phyloP scores from a whole-genome alignment of 306 rosid species.

The Glycine tomentella region DNA sequence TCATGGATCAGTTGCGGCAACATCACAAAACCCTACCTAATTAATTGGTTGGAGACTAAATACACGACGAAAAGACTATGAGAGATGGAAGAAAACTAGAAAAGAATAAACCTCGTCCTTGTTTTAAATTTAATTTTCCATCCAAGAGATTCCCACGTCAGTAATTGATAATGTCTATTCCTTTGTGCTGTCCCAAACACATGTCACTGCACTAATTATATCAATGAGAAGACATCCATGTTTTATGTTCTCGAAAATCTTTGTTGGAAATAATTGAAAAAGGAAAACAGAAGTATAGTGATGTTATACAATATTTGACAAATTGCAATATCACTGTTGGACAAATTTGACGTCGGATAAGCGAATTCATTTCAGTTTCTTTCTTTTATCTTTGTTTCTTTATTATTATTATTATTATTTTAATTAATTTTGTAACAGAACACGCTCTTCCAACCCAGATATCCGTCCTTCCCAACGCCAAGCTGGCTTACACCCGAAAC shows the following conservation, averaged over 20 bases:
- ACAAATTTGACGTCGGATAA: conserved; percentile 10
- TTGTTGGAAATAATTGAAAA: conserved; percentile 16
- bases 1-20: not conserved
- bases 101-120: not conserved
- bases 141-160: conserved; percentile 1
- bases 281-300: conserved; percentile 14
- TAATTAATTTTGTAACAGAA: not conserved
- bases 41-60: not conserved
- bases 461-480: not conserved
- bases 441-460: conserved; percentile 48
- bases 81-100: not conserved
- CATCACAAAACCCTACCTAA: conserved; percentile 39
- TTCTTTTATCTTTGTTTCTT: not conserved
- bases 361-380: not conserved
- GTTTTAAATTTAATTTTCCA: not conserved
- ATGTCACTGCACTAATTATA: not conserved
- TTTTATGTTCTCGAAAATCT: not conserved
- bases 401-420: too few species aligned
- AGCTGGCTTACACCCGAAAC: conserved; percentile 52
- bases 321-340: conserved; percentile 17
- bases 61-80: not conserved
- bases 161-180: not conserved
- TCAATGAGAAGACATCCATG: not conserved
- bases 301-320: conserved; percentile 1
- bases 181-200: not conserved